Conservation (phyloP, 108 stramenopile genomes). For the Skeletonema marinoi region DNA sequence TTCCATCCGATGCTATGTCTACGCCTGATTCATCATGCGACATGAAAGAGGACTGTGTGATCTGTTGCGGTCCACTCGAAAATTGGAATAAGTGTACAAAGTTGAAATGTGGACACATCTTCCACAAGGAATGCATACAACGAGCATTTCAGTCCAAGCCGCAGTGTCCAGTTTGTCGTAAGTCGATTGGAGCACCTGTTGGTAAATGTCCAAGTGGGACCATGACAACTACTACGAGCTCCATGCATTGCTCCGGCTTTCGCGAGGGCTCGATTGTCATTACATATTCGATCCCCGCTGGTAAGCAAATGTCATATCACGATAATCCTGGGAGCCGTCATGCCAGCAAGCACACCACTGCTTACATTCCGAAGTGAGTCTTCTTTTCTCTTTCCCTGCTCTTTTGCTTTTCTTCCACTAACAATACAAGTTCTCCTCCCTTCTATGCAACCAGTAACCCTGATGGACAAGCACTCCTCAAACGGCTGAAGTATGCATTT, state of each 20-base stretch:
- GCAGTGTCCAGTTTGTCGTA: slow-evolving; percentile 30
- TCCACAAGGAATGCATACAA: slow-evolving; percentile 43
- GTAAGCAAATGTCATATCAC: slow-evolving; percentile 49
- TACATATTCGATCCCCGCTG: slow-evolving; percentile 40
- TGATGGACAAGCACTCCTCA: slow-evolving; percentile 37
- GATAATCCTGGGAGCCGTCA: slow-evolving; percentile 32
- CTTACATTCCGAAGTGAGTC: neutral
- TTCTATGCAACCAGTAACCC: slow-evolving; percentile 11
- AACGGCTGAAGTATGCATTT: slow-evolving; percentile 57
- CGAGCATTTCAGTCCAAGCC: slow-evolving; percentile 3
- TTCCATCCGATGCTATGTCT: slow-evolving; percentile 5
- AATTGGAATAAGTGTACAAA: slow-evolving; percentile 7
- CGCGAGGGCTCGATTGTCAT: slow-evolving; percentile 11
- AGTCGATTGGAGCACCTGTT: slow-evolving; percentile 16
- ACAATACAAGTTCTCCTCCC: too few relatives aligned
- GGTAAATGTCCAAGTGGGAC: slow-evolving; percentile 51
- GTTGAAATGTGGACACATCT: slow-evolving; percentile 32
- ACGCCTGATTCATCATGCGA: slow-evolving; percentile 7
- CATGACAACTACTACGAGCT: slow-evolving; percentile 31
- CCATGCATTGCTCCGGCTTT: neutral
- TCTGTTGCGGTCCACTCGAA: neutral
- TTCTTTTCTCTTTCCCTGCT: neutral
- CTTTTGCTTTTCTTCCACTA: neutral
- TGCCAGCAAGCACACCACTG: too few relatives aligned
- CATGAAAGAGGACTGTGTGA: slow-evolving; percentile 10